A percentile compares a stretch with the other conserved stretches of the same genome.
Evolutionary conservation across 2,329 filamentous ascomycete species (phyloP).

Genomic region (Pezicula radicicola): DNA sequence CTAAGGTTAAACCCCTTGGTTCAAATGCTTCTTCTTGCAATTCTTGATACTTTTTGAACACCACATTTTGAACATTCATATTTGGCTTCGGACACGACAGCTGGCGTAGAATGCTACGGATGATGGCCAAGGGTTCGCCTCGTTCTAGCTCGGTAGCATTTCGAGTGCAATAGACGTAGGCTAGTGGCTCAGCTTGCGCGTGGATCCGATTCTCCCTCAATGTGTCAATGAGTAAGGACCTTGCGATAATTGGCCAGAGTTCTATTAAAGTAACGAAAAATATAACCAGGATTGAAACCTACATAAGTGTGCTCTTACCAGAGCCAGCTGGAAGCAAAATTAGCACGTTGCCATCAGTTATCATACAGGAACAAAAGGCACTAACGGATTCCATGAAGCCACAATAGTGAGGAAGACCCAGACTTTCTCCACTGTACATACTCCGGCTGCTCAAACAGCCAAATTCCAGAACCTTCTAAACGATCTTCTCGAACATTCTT

Average conservation of each 20-base stretch:
- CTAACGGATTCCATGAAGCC: slow-evolving; percentile 29
- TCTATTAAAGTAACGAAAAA: neutral
- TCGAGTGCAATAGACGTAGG: slow-evolving; percentile 27
- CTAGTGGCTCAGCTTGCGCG: slow-evolving; percentile 1
- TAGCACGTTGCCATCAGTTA: neutral
- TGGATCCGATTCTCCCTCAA: too few species aligned
- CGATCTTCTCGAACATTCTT: slow-evolving; percentile 7
- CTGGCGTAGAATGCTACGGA: slow-evolving; percentile 21
- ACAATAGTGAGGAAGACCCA: slow-evolving; percentile 29
- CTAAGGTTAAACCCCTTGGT: neutral
- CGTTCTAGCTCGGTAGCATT: slow-evolving; percentile 20
- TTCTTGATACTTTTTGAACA: neutral
- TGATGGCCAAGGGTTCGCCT: slow-evolving; percentile 15
- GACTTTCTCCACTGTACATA: slow-evolving; percentile 26
- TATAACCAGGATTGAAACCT: slow-evolving; percentile 2
- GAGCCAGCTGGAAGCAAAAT: slow-evolving; percentile 17
- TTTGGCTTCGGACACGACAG: slow-evolving; percentile 7
- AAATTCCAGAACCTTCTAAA: slow-evolving; percentile 17
- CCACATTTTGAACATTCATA: neutral
- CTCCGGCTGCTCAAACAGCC: slow-evolving; percentile 16
- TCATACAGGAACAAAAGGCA: neutral
- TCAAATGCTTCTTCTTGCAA: neutral
- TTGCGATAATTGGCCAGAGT: too few species aligned
- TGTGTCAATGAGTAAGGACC: too few species aligned
- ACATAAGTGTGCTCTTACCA: slow-evolving; percentile 30